These are phyloP conservation scores for Rutidosis leptorrhynchoides DNA, from an alignment of 129 eudicot genomes.

Conservation along the genomic window DNA sequence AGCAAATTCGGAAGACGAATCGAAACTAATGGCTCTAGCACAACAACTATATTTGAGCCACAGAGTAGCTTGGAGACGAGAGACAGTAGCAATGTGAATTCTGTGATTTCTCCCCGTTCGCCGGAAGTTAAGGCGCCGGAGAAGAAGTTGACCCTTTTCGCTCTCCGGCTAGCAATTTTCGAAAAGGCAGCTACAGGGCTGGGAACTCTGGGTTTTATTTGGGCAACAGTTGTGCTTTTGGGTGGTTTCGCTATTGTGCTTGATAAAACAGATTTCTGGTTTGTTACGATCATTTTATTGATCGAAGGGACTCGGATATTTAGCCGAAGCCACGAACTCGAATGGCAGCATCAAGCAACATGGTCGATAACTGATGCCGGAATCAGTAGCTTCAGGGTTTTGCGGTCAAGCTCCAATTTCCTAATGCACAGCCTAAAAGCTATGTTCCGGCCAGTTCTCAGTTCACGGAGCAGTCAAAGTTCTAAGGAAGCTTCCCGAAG, in stretches of 20 bases:
- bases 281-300: conserved; percentile 63
- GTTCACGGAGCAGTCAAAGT: too few species aligned
- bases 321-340: conserved; percentile 94
- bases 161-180: conserved; percentile 77
- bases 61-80: conserved; percentile 47
- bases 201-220: conserved; percentile 86
- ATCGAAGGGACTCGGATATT: conserved; percentile 87
- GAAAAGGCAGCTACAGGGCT: conserved; percentile 85
- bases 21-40: too few species aligned
- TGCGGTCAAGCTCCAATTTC: conserved; percentile 36
- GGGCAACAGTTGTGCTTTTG: conserved; percentile 88
- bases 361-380: conserved; percentile 78
- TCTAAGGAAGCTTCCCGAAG: conserved; percentile 16
- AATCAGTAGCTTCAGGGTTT: conserved; percentile 61
- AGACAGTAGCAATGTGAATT: conserved; percentile 49
- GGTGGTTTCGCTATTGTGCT: conserved; percentile 90
- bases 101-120: conserved; percentile 28
- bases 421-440: too few species aligned
- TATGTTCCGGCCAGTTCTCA: too few species aligned
- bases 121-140: conserved; percentile 58
- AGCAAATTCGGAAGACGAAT: too few species aligned
- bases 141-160: conserved; percentile 72
- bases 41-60: conserved; percentile 56
- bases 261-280: conserved; percentile 76
- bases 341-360: conserved; percentile 96